Conservation (phyloP, 2,329 filamentous ascomycete genomes). For the Atkinsonella hypoxylon region DNA sequence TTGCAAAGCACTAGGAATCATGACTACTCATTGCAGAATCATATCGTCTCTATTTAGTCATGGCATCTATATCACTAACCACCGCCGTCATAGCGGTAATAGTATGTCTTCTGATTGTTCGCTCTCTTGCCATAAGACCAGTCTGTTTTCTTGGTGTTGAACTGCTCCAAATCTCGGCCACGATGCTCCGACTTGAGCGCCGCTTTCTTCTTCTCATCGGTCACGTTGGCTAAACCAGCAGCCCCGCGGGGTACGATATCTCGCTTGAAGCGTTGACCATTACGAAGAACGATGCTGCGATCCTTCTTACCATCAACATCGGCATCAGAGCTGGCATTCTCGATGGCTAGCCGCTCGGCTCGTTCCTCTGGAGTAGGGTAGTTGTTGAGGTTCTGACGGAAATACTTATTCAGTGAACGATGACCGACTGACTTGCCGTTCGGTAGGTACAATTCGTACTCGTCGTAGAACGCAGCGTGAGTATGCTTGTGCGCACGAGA, state of each 20-base stretch:
- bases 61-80: slow-evolving; percentile 20
- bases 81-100: slow-evolving; percentile 36
- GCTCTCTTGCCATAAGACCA: slow-evolving; percentile 59
- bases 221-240: slow-evolving; percentile 67
- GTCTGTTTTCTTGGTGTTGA: slow-evolving; percentile 49
- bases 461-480: slow-evolving; percentile 75
- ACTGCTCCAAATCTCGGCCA: slow-evolving; percentile 52
- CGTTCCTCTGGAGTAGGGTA: slow-evolving; percentile 73
- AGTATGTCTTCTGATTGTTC: slow-evolving; percentile 61
- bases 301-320: slow-evolving; percentile 22
- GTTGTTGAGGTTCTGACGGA: slow-evolving; percentile 79
- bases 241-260: slow-evolving; percentile 56
- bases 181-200: slow-evolving; percentile 56
- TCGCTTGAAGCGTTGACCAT: slow-evolving; percentile 28
- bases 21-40: slow-evolving; percentile 2
- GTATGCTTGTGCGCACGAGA: slow-evolving; percentile 67
- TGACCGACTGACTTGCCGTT: slow-evolving; percentile 84
- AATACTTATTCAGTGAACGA: slow-evolving; percentile 77
- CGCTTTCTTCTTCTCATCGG: slow-evolving; percentile 60
- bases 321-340: slow-evolving; percentile 24
- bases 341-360: slow-evolving; percentile 52
- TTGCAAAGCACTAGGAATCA: no score
- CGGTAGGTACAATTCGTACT: slow-evolving; percentile 87
- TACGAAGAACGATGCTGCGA: slow-evolving; percentile 10
- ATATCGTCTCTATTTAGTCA: not conserved